Base-by-base conservation (phyloP, 116 monocot genomes). In the Cymodocea nodosa region DNA sequence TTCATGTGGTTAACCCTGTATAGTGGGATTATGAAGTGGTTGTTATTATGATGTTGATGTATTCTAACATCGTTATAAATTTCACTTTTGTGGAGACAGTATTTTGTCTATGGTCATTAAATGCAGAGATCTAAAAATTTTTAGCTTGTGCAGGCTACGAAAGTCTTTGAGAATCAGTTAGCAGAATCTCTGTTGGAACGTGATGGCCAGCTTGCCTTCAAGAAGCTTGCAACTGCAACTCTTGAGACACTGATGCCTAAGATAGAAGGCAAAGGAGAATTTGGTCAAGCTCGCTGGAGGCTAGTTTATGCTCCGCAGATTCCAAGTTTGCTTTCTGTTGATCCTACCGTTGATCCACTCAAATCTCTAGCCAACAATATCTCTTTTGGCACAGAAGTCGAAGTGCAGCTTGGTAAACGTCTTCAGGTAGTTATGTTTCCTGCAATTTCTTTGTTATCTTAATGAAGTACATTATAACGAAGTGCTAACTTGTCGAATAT, bases 241-340 rank as follows among this genome's bases (percentile, higher is more conserved):
- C 88, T 97, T 13, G 91, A 85, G 68, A 85, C 87, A 13, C 72
- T 97, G 77, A 97, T 97, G 97, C 97, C 97, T n/a, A 85, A 87
- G 75, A 97, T 91, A 63, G 91, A 97, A 82, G 85, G 88, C 17
- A 97, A 97, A 57, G 97, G 97, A 44, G 97, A 88, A 70, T 91
- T 97, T 73, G 91, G 97, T 25, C 91, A 97, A 64, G 97, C 97
- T 37, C 74, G 97, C 8, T 97, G 97, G 97, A 83, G 97, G 63
- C 77, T 97, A 40, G 97, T 97, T 2, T 91, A 97, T 75, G 97
- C 97, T 70, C 97, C 97, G 8, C 97, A 91, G 70, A 97, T 97
- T 35, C 88, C 91, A 18, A 97, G 84, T 65, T 74, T 97, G 64
- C 83, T 97, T 16, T 97, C 97, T 69, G 80, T 91, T 7, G 88